Evolutionary conservation across 768 basidiomycete genomes (phyloP).

Genomic region (Pleurotus tuoliensis): DNA sequence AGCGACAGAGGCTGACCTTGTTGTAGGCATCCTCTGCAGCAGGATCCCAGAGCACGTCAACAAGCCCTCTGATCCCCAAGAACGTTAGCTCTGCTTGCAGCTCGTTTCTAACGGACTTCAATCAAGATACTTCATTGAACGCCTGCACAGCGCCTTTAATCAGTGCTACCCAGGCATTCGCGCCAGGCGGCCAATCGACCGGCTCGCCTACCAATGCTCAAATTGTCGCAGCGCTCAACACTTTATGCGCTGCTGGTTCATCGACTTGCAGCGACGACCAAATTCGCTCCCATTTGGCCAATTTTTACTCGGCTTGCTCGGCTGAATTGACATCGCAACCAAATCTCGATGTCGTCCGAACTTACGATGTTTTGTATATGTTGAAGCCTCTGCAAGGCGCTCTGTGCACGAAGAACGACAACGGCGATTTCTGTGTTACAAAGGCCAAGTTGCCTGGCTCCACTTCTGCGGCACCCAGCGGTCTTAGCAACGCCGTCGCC

Average conservation of each 20-base stretch:
- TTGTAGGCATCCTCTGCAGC: constrained; percentile 19
- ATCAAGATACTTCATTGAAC: constrained; percentile 52
- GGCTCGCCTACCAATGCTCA: constrained; percentile 34
- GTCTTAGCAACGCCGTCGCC: constrained; percentile 1
- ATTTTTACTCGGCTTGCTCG: constrained; percentile 70
- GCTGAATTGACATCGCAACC: constrained; percentile 58
- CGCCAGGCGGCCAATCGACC: constrained; percentile 40
- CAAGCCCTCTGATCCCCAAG: constrained; percentile 62
- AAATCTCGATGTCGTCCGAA: constrained; percentile 46
- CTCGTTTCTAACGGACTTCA: constrained; percentile 56
- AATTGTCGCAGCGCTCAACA: constrained; percentile 48
- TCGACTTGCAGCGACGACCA: constrained; percentile 52
- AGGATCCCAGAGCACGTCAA: constrained; percentile 22
- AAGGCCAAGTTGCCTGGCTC: constrained; percentile 14
- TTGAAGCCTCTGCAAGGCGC: constrained; percentile 62
- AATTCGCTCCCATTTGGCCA: constrained; percentile 57
- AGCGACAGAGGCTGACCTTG: neutral
- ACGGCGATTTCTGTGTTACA: constrained; percentile 63
- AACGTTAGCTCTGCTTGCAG: constrained; percentile 54
- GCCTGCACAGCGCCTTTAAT: constrained; percentile 64
- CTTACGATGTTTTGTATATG: constrained; percentile 81
- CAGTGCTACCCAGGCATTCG: constrained; percentile 52
- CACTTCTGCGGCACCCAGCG: neutral
- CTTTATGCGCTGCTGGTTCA: constrained; percentile 48
- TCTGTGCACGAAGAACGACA: constrained; percentile 74